These are phyloP conservation scores for Beauveria sp. DNA, from an alignment of 2,329 filamentous ascomycete genomes.

Conservation along the genomic window DNA sequence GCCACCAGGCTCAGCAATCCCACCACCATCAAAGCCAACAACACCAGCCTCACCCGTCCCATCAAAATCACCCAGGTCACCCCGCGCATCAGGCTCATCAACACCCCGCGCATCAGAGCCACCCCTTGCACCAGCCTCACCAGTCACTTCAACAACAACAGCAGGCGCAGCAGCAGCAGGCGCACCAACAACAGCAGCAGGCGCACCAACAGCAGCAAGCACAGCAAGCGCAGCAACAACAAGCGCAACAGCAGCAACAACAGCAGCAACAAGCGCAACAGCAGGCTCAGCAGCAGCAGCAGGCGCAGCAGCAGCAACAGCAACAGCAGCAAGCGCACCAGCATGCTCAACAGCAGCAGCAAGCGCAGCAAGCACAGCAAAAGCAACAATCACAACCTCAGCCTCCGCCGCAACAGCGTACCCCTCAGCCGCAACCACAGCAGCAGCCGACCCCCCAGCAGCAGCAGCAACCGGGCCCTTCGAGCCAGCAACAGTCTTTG, in stretches of 20 bases:
- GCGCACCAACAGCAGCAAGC: conserved; percentile 22
- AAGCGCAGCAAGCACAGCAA: conserved; percentile 23
- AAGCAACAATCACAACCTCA: conserved; percentile 21
- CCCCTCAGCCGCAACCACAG: conserved; percentile 17
- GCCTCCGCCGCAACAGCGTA: conserved; percentile 11
- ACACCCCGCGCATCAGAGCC: conserved; percentile 19
- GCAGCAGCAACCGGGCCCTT: conserved; percentile 20
- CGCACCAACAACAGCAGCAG: conserved; percentile 24
- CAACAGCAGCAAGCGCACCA: conserved; percentile 24
- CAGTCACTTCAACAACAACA: conserved; percentile 21
- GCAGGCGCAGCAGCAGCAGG: conserved; percentile 26
- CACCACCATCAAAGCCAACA: conserved; percentile 16
- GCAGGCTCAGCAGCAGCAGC: conserved; percentile 22
- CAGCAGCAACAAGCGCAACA: conserved; percentile 14
- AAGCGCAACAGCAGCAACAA: conserved; percentile 22
- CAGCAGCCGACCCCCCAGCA: conserved; percentile 19
- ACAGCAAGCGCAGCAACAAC: conserved; percentile 25
- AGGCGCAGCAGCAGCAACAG: conserved; percentile 22
- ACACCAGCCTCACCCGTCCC: conserved; percentile 18
- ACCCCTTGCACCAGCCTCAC: conserved; percentile 19
- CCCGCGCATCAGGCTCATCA: conserved; percentile 18
- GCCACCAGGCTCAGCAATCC: conserved; percentile 16
- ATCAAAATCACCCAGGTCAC: conserved; percentile 4
- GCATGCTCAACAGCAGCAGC: conserved; percentile 20
- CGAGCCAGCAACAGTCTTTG: conserved; percentile 4